These are phyloP conservation scores for Exserohilum turcica DNA, from an alignment of 2,329 filamentous ascomycete species.

Conservation along the genomic window DNA sequence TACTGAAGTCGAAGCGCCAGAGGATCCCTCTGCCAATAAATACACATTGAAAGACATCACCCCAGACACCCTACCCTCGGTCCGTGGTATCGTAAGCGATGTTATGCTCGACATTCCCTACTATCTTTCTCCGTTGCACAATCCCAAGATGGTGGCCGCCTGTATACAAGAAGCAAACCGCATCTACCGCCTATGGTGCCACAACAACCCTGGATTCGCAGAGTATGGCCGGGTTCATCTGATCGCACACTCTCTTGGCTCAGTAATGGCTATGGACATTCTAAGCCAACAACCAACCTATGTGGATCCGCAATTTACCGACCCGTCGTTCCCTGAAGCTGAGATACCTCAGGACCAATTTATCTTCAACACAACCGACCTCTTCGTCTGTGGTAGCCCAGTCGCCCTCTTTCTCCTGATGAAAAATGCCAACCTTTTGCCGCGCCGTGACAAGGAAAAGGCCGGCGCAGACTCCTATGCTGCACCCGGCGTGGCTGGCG, in stretches of 20 bases:
- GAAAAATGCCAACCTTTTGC: conserved; percentile 72
- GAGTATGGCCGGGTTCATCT: conserved; percentile 84
- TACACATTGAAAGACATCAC: conserved; percentile 87
- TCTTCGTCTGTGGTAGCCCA: conserved; percentile 89
- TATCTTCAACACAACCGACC: conserved; percentile 87
- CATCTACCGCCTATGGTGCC: conserved; percentile 94
- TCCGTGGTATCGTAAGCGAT: conserved; percentile 91
- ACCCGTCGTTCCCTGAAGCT: conserved; percentile 47
- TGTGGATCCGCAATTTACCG: conserved; percentile 55
- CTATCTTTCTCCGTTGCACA: conserved; percentile 89
- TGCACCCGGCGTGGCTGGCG: conserved; percentile 68
- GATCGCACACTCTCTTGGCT: conserved; percentile 91
- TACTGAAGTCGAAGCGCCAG: conserved; percentile 57
- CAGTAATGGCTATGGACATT: conserved; percentile 91
- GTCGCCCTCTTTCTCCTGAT: conserved; percentile 91
- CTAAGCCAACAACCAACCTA: conserved; percentile 84
- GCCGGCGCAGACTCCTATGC: conserved; percentile 68
- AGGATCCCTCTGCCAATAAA: conserved; percentile 64
- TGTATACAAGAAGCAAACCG: conserved; percentile 90
- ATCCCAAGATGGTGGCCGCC: conserved; percentile 90
- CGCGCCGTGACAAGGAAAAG: conserved; percentile 76
- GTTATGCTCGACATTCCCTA: conserved; percentile 99
- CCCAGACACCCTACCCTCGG: conserved; percentile 83
- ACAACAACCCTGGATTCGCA: conserved; percentile 86
- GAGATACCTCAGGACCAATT: conserved; percentile 64